Conservation (phyloP, 78 protist species). For the Cyanophora paradoxa region DNA sequence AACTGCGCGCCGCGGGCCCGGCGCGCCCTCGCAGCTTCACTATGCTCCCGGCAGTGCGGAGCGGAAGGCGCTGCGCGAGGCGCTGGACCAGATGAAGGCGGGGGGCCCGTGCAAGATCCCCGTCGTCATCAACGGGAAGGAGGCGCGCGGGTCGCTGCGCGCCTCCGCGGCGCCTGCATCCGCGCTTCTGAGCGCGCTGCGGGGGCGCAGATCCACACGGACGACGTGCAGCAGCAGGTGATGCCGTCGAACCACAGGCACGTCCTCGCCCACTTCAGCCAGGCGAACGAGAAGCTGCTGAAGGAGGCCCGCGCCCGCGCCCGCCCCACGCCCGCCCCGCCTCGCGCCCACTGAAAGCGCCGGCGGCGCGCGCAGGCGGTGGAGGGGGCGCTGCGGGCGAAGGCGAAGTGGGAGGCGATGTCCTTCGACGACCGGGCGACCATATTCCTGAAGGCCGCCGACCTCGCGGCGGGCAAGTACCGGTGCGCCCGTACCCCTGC, state of each 20-base stretch:
- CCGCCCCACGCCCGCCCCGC: too few relatives aligned
- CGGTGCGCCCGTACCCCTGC: slow-evolving; percentile 33
- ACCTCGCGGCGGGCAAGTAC: slow-evolving; percentile 53
- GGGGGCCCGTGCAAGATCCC: slow-evolving; percentile 27
- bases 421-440: slow-evolving; percentile 70
- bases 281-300: slow-evolving; percentile 26
- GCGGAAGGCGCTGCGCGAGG: background rate
- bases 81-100: background rate
- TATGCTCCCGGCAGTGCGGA: slow-evolving; percentile 37
- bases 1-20: too few relatives aligned
- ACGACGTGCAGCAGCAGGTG: background rate
- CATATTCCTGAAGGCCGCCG: slow-evolving; percentile 79
- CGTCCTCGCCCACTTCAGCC: background rate
- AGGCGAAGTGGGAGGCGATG: slow-evolving; percentile 68
- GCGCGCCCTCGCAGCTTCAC: too few relatives aligned
- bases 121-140: slow-evolving; percentile 38
- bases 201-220: slow-evolving; percentile 11
- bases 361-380: slow-evolving; percentile 49
- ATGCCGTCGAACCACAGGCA: slow-evolving; percentile 24
- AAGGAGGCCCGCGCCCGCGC: slow-evolving; percentile 1
- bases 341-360: background rate
- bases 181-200: background rate
- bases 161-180: too few relatives aligned
- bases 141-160: too few relatives aligned
- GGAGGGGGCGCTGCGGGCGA: too few relatives aligned